Evolutionary conservation across 352 stramenopile genomes (phyloP).

Genomic region (Phytophthora macrochlamydospora): DNA sequence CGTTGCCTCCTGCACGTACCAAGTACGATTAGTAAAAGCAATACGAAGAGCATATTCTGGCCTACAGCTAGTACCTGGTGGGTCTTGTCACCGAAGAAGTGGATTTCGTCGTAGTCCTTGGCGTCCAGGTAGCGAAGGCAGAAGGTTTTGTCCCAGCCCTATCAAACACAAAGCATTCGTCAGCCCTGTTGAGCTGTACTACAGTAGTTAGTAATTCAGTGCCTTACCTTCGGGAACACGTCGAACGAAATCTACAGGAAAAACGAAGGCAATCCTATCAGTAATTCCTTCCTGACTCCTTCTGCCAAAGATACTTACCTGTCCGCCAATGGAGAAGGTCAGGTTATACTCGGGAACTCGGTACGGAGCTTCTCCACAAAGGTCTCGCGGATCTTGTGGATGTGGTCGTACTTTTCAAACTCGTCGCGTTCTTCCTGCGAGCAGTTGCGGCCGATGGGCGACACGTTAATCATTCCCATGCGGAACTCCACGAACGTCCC

Average conservation of each 20-base stretch:
- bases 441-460: conserved; percentile 98
- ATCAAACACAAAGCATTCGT: conserved; percentile 5
- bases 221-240: conserved; percentile 91
- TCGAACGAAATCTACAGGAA: conserved; percentile 96
- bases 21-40: conserved; percentile 6
- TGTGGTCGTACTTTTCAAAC: conserved; percentile 98
- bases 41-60: not conserved
- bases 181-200: no score
- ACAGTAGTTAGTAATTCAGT: no score
- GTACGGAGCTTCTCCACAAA: conserved; percentile 96
- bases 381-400: conserved; percentile 92
- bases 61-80: conserved; percentile 69
- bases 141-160: conserved; percentile 99
- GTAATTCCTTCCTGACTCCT: no score
- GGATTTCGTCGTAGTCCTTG: conserved; percentile 98
- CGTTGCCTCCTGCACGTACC: conserved; percentile 91
- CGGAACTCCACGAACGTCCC: conserved; percentile 99
- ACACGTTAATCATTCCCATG: conserved; percentile 99
- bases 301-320: conserved; percentile 33
- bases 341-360: conserved; percentile 96
- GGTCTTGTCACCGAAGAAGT: conserved; percentile 99
- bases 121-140: conserved; percentile 94
- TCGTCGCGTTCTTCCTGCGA: conserved; percentile 97
- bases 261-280: no score
- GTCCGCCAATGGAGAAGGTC: conserved; percentile 98